Percentiles rank a stretch among this genome's conserved stretches.
Evolutionary conservation across 495 filamentous ascomycete genomes (phyloP).

Genomic region (Aspergillus cavernicola): DNA sequence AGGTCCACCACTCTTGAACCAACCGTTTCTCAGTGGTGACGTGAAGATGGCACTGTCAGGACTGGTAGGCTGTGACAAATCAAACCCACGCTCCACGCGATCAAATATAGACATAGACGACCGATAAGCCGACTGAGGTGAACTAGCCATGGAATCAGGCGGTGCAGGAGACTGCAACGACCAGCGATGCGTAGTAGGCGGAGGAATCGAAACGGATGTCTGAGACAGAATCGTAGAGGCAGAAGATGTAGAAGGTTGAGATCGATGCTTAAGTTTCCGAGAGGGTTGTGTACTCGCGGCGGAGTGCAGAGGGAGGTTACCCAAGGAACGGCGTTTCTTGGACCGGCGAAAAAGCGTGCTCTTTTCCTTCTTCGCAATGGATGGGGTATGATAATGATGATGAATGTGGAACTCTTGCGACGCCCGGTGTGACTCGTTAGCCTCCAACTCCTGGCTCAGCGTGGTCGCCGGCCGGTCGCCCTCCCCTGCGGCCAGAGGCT

Average conservation of each 20-base stretch:
- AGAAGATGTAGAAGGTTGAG: slow-evolving; percentile 46
- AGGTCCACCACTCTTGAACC: slow-evolving; percentile 51
- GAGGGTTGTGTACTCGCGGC: slow-evolving; percentile 39
- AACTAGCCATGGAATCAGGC: slow-evolving; percentile 72
- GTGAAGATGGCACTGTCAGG: slow-evolving; percentile 66
- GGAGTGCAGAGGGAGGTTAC: slow-evolving; percentile 59
- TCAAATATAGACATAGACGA: slow-evolving; percentile 74
- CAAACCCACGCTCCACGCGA: slow-evolving; percentile 48
- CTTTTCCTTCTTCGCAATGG: slow-evolving; percentile 48
- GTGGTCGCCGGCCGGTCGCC: slow-evolving; percentile 38
- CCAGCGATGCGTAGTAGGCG: slow-evolving; percentile 53
- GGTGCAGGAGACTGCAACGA: slow-evolving; percentile 61
- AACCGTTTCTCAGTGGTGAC: slow-evolving; percentile 35
- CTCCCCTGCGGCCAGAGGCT: slow-evolving; percentile 50
- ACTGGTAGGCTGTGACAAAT: slow-evolving; percentile 67
- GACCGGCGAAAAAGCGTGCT: slow-evolving; percentile 48
- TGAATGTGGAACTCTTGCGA: slow-evolving; percentile 84
- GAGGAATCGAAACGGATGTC: slow-evolving; percentile 58
- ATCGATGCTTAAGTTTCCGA: slow-evolving; percentile 36
- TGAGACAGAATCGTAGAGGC: slow-evolving; percentile 59
- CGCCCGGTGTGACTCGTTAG: slow-evolving; percentile 45
- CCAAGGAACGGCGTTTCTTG: slow-evolving; percentile 64
- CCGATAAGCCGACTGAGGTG: slow-evolving; percentile 69
- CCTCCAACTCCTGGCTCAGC: slow-evolving; percentile 66
- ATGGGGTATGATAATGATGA: slow-evolving; percentile 80